These are phyloP conservation scores for Phytophthora citricola DNA, from an alignment of 352 stramenopile species.

Conservation along the genomic window DNA sequence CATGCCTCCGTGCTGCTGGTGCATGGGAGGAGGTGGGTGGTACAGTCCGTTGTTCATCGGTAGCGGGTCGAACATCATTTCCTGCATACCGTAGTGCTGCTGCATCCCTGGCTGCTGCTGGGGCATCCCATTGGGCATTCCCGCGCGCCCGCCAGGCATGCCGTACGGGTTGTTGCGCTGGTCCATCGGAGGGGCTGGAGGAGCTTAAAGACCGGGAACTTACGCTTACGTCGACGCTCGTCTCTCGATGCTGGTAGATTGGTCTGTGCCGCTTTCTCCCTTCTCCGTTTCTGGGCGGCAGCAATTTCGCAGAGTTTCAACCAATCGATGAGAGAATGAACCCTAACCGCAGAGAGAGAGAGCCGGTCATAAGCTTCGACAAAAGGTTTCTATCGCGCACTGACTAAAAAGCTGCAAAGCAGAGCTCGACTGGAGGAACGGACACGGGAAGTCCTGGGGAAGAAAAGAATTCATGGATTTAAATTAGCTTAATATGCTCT, in stretches of 20 bases:
- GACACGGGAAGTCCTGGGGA: not conserved
- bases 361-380: conserved; percentile 2
- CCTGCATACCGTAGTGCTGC: conserved; percentile 71
- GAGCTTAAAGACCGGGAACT: not conserved
- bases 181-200: conserved; percentile 46
- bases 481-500: too few species aligned
- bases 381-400: not conserved
- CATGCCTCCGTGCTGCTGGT: conserved; percentile 54
- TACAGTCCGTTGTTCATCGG: conserved; percentile 69
- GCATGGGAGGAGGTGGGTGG: conserved; percentile 43
- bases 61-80: conserved; percentile 83
- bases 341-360: conserved; percentile 1
- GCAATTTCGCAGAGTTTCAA: conserved; percentile 28
- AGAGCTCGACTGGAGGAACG: conserved; percentile 1
- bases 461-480: too few species aligned
- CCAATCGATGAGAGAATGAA: conserved; percentile 13
- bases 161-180: conserved; percentile 67
- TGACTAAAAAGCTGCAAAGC: too few species aligned
- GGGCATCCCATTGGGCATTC: conserved; percentile 50
- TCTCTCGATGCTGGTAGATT: conserved; percentile 43
- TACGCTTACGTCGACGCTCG: not conserved
- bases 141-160: conserved; percentile 48
- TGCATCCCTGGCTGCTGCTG: conserved; percentile 53
- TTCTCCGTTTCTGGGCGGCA: conserved; percentile 21
- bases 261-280: conserved; percentile 20